Percentiles rank a stretch among this genome's conserved stretches.
phyloP scores from a whole-genome alignment of 2,329 filamentous ascomycete genomes.

The Talaromyces amestolkiae region DNA sequence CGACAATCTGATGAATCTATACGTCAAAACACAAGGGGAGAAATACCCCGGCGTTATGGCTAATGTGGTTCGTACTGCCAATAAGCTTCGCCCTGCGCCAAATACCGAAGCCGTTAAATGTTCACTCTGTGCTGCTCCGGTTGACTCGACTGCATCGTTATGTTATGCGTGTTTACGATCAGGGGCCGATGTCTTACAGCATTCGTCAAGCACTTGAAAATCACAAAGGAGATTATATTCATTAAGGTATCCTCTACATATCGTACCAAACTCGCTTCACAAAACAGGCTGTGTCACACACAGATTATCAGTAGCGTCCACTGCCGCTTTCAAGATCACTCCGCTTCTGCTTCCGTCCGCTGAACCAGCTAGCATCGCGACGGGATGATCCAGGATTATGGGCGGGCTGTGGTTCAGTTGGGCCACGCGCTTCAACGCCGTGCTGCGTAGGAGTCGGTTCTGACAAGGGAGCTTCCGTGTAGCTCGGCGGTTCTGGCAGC shows the following conservation, averaged over 20 bases:
- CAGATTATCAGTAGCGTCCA: neutral
- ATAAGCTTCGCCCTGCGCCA: conserved; percentile 62
- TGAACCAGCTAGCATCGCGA: conserved; percentile 31
- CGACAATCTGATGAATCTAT: conserved; percentile 83
- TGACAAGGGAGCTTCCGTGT: conserved; percentile 13
- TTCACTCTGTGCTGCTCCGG: conserved; percentile 66
- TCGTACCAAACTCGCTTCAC: neutral
- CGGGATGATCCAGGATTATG: conserved; percentile 27
- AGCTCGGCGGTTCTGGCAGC: conserved; percentile 26
- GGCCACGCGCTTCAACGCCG: conserved; percentile 3
- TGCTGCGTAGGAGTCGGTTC: neutral
- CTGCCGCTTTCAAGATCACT: conserved; percentile 26
- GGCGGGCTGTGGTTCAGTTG: conserved; percentile 26
- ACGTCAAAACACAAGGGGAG: conserved; percentile 81
- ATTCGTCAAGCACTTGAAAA: conserved; percentile 1
- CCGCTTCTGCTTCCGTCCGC: conserved; percentile 27
- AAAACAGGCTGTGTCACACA: neutral
- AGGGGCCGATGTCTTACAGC: conserved; percentile 12
- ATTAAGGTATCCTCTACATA: conserved; percentile 18
- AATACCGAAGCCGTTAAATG: conserved; percentile 48
- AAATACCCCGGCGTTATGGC: conserved; percentile 88
- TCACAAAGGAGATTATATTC: conserved; percentile 16
- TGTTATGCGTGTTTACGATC: conserved; percentile 49
- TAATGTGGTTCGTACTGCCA: conserved; percentile 91
- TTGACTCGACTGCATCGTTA: conserved; percentile 56